Evolutionary conservation across 257 asterid genomes (phyloP), one percentile per base, ranked within the genome.

Genomic region (Capsicum rhomboideum): DNA sequence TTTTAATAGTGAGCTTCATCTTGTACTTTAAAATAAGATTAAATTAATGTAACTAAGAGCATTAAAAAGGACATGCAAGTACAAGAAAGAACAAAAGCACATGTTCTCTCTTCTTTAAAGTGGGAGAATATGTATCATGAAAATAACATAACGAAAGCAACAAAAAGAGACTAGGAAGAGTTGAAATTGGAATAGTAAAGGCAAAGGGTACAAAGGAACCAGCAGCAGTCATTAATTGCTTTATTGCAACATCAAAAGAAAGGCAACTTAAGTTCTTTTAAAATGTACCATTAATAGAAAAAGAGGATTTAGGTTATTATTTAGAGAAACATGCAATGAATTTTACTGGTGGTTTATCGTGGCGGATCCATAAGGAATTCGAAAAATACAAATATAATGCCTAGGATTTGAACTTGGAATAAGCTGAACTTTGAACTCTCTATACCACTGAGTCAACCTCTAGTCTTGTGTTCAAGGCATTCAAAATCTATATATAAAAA

Each of bases 161-260:
- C 46, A 26, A 9, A 64, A 63, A 28, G 80, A 75, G 80, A 68
- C 86, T 20, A 75, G 58, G 87, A 40, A 58, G 69, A 79, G 3
- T 16, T 18, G 50, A 64, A 10, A 9, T 46, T 64, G 50, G 69
- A 82, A 82, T 82, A 82, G 42, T 82, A 85, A 88, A 89, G 86
- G 85, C 83, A 46, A 87, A 84, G 29, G 37, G 85, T 66, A 67
- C 64, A 75, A 14, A 75, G 81, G 77, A 86, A 71, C 34, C 58
- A 84, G 69, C 85, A 82, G 86, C 26, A 67, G 75, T 67, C 75
- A 37, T 69, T 85, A 81, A 77, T 55, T 82, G 86, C 87, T 90
- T 85, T 90, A 85, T 86, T 90, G 87, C 90, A 85, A 83, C 91
- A 90, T 88, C 91, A 87, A 82, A 68, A 20, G 82, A 77, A 77